These are phyloP conservation scores for Rickenella mellea DNA, from an alignment of 768 basidiomycete genomes.

Conservation along the genomic window DNA sequence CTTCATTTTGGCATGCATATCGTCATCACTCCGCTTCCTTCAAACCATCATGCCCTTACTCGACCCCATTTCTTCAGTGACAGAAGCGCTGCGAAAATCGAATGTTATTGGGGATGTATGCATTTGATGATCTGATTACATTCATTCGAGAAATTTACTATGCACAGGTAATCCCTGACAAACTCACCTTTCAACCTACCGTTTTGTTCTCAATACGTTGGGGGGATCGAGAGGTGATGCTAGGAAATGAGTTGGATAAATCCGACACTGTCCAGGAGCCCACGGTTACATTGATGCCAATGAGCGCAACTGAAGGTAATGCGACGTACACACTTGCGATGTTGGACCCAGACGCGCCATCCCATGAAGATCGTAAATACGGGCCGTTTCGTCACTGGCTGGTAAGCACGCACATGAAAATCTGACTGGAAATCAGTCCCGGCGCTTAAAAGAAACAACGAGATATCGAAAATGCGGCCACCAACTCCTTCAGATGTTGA, in stretches of 20 bases:
- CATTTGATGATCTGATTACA: neutral
- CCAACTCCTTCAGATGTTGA: neutral
- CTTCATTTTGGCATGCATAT: neutral
- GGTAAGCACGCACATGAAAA: conserved; percentile 16
- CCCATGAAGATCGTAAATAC: conserved; percentile 35
- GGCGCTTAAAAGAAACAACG: neutral
- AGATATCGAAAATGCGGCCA: neutral
- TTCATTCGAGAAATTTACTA: neutral
- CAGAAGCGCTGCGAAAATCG: conserved; percentile 25
- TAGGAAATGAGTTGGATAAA: conserved; percentile 27
- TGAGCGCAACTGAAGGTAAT: conserved; percentile 19
- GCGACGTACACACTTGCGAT: conserved; percentile 43
- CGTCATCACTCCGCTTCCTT: neutral
- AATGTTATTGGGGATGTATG: conserved; percentile 35
- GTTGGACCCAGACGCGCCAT: conserved; percentile 54
- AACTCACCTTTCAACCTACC: conserved; percentile 18
- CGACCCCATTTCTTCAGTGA: conserved; percentile 25
- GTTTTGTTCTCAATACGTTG: conserved; percentile 31
- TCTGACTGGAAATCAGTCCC: neutral
- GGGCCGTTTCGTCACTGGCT: conserved; percentile 51
- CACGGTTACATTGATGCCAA: conserved; percentile 33
- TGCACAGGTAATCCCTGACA: conserved; percentile 10
- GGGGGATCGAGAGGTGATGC: conserved; percentile 24
- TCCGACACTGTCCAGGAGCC: conserved; percentile 42
- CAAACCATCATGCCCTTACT: conserved; percentile 11